phyloP scores from a whole-genome alignment of 345 rosid species.

The Lepidium africanum region DNA sequence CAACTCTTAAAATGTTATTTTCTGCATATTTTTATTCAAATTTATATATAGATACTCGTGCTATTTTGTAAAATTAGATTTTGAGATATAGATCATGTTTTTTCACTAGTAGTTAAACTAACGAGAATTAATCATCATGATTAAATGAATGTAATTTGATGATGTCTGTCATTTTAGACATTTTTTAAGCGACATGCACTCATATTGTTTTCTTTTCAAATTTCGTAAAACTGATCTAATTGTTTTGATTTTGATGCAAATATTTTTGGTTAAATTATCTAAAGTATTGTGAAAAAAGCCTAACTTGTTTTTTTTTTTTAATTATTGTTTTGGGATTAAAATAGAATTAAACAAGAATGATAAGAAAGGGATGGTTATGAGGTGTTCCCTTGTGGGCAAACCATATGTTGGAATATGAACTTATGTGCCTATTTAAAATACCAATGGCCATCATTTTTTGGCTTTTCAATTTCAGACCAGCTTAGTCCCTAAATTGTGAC shows the following conservation, averaged over 20 bases:
- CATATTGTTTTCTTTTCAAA: not conserved
- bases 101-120: no score
- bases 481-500: conserved; percentile 11
- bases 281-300: not conserved
- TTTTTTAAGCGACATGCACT: no score
- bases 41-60: no score
- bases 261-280: not conserved
- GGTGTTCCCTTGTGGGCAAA: conserved; percentile 18
- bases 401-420: conserved; percentile 23
- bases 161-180: not conserved
- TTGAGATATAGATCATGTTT: no score
- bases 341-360: conserved; percentile 7
- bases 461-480: conserved; percentile 23
- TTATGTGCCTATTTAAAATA: conserved; percentile 23
- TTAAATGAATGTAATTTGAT: no score
- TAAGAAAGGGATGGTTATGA: conserved; percentile 23
- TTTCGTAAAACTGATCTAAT: no score
- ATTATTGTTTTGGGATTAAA: not conserved
- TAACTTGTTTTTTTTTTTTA: no score
- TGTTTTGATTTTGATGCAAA: not conserved
- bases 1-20: no score
- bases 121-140: no score
- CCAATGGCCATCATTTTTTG: conserved; percentile 20
- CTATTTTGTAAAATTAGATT: no score
- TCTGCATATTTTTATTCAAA: no score